Conservation (phyloP, 345 rosid genomes). For the Orychophragmus violaceus region DNA sequence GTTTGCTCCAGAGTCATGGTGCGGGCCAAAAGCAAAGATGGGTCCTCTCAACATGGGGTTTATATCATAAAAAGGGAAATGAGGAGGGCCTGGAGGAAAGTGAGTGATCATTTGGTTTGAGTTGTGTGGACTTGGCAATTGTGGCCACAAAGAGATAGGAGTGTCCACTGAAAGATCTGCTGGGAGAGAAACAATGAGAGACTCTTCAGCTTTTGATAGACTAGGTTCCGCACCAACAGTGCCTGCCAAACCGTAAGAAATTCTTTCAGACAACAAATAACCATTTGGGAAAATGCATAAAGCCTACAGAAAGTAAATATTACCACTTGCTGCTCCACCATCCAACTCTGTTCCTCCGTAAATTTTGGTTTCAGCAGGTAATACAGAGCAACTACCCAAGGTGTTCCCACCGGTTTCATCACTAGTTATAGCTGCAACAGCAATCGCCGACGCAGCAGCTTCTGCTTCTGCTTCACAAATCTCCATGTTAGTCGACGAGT, state of each 20-base stretch:
- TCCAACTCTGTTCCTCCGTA: constrained; percentile 50
- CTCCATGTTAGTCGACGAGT: constrained; percentile 49
- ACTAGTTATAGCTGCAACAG: constrained; percentile 87
- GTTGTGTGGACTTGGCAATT: constrained; percentile 66
- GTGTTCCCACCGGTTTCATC: constrained; percentile 63
- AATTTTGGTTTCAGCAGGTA: constrained; percentile 55
- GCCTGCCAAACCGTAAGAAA: constrained; percentile 37
- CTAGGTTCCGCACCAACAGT: constrained; percentile 43
- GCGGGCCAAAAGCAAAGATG: constrained; percentile 85
- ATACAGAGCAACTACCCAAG: constrained; percentile 34
- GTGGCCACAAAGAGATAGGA: constrained; percentile 83
- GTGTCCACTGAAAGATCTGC: constrained; percentile 96
- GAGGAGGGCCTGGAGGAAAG: constrained; percentile 75
- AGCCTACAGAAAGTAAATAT: background rate
- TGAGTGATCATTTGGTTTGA: constrained; percentile 77
- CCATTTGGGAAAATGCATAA: constrained; percentile 5
- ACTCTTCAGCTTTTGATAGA: constrained; percentile 74
- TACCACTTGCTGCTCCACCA: constrained; percentile 40
- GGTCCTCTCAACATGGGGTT: constrained; percentile 87
- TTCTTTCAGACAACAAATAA: background rate
- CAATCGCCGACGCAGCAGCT: constrained; percentile 91
- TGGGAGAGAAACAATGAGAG: constrained; percentile 83
- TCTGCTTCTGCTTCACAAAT: constrained; percentile 83
- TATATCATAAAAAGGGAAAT: constrained; percentile 90
- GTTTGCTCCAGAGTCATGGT: constrained; percentile 57